Percentiles rank a stretch among this genome's conserved stretches.
Evolutionary conservation across 495 filamentous ascomycete species (phyloP).

Genomic region (Daldinia loculata): DNA sequence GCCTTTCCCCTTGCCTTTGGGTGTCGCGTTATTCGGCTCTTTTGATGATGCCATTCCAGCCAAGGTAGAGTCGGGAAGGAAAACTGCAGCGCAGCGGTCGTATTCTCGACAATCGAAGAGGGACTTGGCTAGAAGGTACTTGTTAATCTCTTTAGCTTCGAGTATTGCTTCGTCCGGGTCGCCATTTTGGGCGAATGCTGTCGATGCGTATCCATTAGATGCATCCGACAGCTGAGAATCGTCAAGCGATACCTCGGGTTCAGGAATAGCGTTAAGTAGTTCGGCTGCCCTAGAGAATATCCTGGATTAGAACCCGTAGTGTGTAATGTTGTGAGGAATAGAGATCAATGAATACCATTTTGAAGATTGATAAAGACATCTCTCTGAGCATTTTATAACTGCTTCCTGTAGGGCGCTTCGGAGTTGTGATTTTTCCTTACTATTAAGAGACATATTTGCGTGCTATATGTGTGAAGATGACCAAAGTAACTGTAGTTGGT

Average conservation of each 20-base stretch:
- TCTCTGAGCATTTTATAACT: constrained; percentile 87
- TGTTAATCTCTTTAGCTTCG: constrained; percentile 80
- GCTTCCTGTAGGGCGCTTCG: constrained; percentile 78
- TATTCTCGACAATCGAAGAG: constrained; percentile 96
- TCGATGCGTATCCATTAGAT: constrained; percentile 48
- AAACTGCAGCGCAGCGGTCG: constrained; percentile 91
- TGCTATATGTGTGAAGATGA: constrained; percentile 8
- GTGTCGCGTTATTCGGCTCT: constrained; percentile 53
- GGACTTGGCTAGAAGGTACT: constrained; percentile 90
- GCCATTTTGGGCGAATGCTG: constrained; percentile 58
- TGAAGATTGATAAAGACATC: constrained; percentile 94
- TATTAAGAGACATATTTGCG: constrained; percentile 52
- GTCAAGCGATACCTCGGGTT: constrained; percentile 48
- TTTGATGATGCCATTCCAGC: constrained; percentile 64
- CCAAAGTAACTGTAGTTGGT: not conserved
- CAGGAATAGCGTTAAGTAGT: constrained; percentile 81
- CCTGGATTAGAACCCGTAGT: constrained; percentile 9
- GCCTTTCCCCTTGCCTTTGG: constrained; percentile 56
- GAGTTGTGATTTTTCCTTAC: constrained; percentile 58
- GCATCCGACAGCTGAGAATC: constrained; percentile 50
- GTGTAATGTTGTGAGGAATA: not conserved
- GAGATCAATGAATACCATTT: constrained; percentile 81
- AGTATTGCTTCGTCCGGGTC: constrained; percentile 75
- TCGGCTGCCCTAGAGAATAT: constrained; percentile 81
- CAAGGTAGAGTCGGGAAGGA: constrained; percentile 78